Evolutionary conservation across 257 asterid genomes (phyloP).

Genomic region (Ajuga chamaepitys): DNA sequence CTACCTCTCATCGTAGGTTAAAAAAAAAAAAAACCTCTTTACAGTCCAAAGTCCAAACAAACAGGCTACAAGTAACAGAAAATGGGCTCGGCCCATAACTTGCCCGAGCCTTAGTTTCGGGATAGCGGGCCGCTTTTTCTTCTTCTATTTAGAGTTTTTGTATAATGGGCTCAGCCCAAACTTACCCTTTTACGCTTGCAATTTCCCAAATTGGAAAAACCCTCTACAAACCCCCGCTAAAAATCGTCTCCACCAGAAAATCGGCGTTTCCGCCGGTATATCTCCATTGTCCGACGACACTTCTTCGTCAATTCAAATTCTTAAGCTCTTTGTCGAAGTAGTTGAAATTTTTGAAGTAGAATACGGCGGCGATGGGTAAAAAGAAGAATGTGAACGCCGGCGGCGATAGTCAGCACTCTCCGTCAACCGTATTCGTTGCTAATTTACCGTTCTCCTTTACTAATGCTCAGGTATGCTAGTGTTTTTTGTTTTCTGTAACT

Average conservation of each 20-base stretch:
- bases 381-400: constrained; percentile 33
- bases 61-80: no score
- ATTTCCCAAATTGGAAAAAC: constrained; percentile 9
- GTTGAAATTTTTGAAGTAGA: background rate
- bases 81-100: no score
- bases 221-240: constrained; percentile 11
- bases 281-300: background rate
- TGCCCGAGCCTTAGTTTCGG: no score
- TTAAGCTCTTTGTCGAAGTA: background rate
- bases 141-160: no score
- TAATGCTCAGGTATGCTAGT: constrained; percentile 44
- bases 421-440: constrained; percentile 70
- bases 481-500: background rate
- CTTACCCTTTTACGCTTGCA: background rate
- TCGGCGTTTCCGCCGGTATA: constrained; percentile 17
- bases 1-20: no score
- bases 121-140: no score
- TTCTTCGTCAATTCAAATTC: background rate
- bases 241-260: constrained; percentile 11
- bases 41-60: no score
- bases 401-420: constrained; percentile 50
- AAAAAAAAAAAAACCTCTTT: no score
- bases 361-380: constrained; percentile 49
- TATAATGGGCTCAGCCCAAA: no score
- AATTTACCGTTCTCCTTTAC: constrained; percentile 78